Base-by-base conservation (phyloP, 2,329 filamentous ascomycete species). In the Cyphellophora europaea region DNA sequence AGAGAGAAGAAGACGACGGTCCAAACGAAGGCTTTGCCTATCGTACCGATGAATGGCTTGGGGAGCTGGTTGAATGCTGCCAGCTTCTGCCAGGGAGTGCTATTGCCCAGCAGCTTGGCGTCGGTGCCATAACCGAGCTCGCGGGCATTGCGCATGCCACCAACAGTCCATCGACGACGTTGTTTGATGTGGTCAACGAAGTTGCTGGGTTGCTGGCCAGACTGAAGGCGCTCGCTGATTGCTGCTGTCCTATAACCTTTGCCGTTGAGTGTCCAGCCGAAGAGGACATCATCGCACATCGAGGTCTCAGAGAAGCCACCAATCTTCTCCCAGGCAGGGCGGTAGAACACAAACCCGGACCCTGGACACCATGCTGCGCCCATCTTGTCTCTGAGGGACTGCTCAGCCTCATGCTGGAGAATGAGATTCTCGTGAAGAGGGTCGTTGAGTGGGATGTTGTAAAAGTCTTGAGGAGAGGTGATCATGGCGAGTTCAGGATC, bases 111-210 rank as follows among this genome's bases (percentile, higher is more conserved):
- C 5, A 31, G 33, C 3, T 25, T 5, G 17, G 38, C 33, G 13
- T 8, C 19, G 27, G 42, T 19, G 11, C 41, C 37, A 27, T 44
- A 39, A 19, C 37, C 35, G 23, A 38, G 31, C 5, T 19, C 25
- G 16, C 39, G 25, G 12, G 35, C 30, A 27, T 43, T 37, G 30
- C 17, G 35, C 17, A 47, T 39, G 28, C 43, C 39, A 6, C 44
- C 44, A 19, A 37, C 41, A 38, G 39, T 43, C 58, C 58, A 62
- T 34, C 59, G 47, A 32, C 51, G 53, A n/a, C 53, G 48, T 41
- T 62, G 59, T 8, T 57, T 55, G 12, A 59, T 45, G 37, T 62
- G 57, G 1, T 52, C 53, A 10, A 51, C 42, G 13, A 59, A 43
- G 3, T 55, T 54, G 3, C 52, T 50, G 5, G 59, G 59, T 12